A percentile compares a stretch with the other conserved stretches of the same genome.
Conservation (phyloP, 306 rosid species). For the Cajanus cajan region DNA sequence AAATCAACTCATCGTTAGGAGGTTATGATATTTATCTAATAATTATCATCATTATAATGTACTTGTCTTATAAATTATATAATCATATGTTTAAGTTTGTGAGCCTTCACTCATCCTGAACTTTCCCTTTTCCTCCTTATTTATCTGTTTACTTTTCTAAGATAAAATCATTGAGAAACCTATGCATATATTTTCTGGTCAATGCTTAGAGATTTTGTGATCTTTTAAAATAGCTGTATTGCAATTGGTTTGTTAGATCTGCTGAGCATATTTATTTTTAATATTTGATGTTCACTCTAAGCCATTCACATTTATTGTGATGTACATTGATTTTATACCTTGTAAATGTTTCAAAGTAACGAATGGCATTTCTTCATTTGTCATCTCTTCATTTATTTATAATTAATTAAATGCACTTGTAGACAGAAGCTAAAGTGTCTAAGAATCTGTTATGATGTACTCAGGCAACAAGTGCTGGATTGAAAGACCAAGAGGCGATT, state of each 20-base stretch:
- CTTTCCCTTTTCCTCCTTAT: neutral
- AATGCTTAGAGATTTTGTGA: neutral
- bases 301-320: neutral
- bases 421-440: conserved; percentile 21
- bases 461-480: conserved; percentile 98
- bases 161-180: neutral
- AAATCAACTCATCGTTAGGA: neutral
- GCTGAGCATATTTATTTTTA: neutral
- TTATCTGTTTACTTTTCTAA: neutral
- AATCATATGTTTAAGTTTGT: neutral
- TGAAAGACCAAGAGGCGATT: conserved; percentile 96
- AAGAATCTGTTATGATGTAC: conserved; percentile 31
- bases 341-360: neutral
- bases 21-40: neutral
- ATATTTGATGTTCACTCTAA: neutral
- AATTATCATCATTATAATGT: neutral
- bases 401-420: neutral
- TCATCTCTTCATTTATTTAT: neutral
- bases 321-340: neutral
- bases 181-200: neutral
- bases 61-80: neutral
- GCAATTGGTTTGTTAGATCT: neutral
- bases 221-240: neutral
- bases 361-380: neutral
- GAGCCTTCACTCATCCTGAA: neutral